Base-by-base conservation (phyloP, 768 basidiomycete species). In the Postia placenta region DNA sequence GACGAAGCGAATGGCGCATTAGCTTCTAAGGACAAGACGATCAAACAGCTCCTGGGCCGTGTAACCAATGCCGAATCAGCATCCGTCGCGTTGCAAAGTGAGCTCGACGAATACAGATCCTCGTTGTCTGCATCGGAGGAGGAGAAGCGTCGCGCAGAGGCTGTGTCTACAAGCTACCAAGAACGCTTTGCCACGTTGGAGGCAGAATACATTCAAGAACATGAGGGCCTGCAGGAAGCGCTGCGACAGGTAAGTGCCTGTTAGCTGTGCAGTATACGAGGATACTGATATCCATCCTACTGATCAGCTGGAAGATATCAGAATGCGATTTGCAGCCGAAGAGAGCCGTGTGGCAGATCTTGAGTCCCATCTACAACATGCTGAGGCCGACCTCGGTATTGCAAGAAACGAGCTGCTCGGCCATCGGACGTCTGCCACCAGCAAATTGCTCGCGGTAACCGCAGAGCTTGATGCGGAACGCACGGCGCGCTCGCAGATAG, bases 1-100 rank as follows among this genome's bases (percentile, higher is more conserved):
- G 45, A 45, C 23, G 45, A 45, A 6, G 33, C 45, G 11, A 45
- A 33, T 24, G n/a, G 30, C 11, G 30, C 45, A n/a, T 22, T 45
- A 30, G 19, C 33, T 19, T 17, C 28, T 12, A 45, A 45, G 17
- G 27, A 33, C 11, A 36, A 45, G 17, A 17, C 45, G 3, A 28
- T 45, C 5, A n/a, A 28, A 19, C 6, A n/a, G 24, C 30, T 45
- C 7, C 27, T 33, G 15, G 45, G 11, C 6, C 45, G 45, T 11
- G 45, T 45, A n/a, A 45, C 33, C 3, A 17, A 33, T 19, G 17
- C 26, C 30, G 28, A 36, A 19, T 19, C 28, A 3, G 33, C 45
- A 12, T 23, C 26, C n/a, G 33, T 35, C 2, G 19, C 45, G 7
- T 11, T 30, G 5, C 45, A 17, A 4, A 24, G 17, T 3, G 45